Conservation (phyloP, 2,329 filamentous ascomycete genomes). For the Cadophora sp. region DNA sequence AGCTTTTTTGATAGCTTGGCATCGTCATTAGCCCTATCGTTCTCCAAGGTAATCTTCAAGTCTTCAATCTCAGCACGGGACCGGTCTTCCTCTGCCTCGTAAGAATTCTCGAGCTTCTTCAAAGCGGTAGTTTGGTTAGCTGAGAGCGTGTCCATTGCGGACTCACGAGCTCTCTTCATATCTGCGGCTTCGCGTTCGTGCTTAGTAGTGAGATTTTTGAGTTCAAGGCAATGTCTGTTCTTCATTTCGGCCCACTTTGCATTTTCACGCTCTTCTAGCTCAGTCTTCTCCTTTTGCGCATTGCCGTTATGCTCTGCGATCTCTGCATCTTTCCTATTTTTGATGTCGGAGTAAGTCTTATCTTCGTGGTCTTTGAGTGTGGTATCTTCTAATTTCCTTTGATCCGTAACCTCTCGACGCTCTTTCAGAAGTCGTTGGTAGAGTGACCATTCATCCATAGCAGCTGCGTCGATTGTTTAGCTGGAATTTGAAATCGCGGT, state of each 20-base stretch:
- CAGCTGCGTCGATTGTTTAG: neutral
- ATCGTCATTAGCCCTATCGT: neutral
- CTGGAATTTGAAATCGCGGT: too few relatives aligned
- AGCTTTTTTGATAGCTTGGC: neutral
- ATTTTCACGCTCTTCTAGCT: neutral
- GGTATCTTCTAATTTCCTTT: neutral
- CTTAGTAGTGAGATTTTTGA: neutral
- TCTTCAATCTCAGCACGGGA: too few relatives aligned
- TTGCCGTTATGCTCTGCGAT: neutral
- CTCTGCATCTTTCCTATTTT: neutral
- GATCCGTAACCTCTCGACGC: too few relatives aligned
- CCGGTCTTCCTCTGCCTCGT: neutral
- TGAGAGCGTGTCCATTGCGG: neutral
- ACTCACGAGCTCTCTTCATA: neutral
- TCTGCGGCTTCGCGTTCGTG: neutral
- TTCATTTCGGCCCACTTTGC: neutral
- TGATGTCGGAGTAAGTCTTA: neutral
- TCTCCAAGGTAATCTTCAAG: too few relatives aligned
- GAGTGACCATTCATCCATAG: neutral
- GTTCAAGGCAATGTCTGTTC: neutral
- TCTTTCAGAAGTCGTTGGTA: neutral
- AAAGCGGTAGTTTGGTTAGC: neutral
- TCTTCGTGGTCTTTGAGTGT: neutral
- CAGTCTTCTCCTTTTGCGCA: too few relatives aligned
- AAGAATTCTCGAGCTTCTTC: neutral